phyloP scores from a whole-genome alignment of 2,329 filamentous ascomycete species.

The Ophiostoma pallidulum region DNA sequence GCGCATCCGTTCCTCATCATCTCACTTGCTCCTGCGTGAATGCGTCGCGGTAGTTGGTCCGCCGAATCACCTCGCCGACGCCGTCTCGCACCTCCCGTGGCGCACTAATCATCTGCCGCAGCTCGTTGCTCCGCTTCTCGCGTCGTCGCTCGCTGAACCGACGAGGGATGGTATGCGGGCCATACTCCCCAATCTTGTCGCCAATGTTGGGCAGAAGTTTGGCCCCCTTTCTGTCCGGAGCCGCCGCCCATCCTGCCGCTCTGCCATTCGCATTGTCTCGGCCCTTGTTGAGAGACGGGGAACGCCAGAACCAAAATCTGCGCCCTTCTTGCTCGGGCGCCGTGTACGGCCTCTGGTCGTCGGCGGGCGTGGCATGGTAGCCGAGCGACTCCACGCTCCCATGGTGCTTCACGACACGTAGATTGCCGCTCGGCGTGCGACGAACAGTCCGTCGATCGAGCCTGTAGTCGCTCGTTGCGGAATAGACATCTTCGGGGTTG shows the following conservation, averaged over 20 bases:
- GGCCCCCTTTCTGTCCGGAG: background rate
- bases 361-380: slow-evolving; percentile 15
- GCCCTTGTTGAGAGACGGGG: background rate
- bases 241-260: no score
- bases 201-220: slow-evolving; percentile 29
- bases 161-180: slow-evolving; percentile 42
- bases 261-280: no score
- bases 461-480: slow-evolving; percentile 20
- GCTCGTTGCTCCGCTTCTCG: slow-evolving; percentile 48
- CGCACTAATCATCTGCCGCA: slow-evolving; percentile 51
- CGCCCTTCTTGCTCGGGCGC: slow-evolving; percentile 21
- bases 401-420: slow-evolving; percentile 48
- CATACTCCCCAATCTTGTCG: slow-evolving; percentile 39
- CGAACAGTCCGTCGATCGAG: slow-evolving; percentile 49
- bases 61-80: slow-evolving; percentile 46
- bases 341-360: slow-evolving; percentile 28
- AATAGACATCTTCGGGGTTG: slow-evolving; percentile 28
- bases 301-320: slow-evolving; percentile 18
- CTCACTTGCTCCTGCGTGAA: slow-evolving; percentile 17
- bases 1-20: background rate
- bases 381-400: slow-evolving; percentile 38
- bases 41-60: slow-evolving; percentile 30
- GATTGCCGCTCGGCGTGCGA: slow-evolving; percentile 49
- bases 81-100: slow-evolving; percentile 50
- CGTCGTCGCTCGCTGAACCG: slow-evolving; percentile 48